Conservation (phyloP, 331 rosid genomes). For the Spiraea crenata region DNA sequence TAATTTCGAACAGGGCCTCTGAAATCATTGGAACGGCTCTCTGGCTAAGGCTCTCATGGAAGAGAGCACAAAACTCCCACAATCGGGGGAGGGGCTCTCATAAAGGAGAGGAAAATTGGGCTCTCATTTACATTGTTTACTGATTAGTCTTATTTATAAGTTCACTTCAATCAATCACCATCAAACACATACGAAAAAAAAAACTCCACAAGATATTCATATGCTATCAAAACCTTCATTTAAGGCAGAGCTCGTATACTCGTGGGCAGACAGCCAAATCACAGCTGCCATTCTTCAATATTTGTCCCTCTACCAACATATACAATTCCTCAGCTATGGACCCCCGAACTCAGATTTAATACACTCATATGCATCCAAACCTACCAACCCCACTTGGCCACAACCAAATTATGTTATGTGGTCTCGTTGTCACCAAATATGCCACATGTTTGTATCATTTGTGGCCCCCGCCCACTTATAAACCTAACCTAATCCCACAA, state of each 20-base stretch:
- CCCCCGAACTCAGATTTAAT: neutral
- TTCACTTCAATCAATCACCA: neutral
- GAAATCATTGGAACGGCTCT: no score
- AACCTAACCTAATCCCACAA: neutral
- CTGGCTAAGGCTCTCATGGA: no score
- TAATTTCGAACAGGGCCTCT: no score
- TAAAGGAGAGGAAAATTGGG: no score
- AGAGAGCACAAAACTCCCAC: no score
- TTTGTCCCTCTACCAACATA: slow-evolving; percentile 11
- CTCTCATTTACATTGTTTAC: no score
- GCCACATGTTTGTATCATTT: slow-evolving; percentile 13
- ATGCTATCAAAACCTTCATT: neutral
- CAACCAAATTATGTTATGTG: slow-evolving; percentile 11
- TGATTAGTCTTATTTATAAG: no score
- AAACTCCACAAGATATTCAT: neutral
- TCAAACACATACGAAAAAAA: neutral
- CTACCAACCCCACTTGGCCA: neutral
- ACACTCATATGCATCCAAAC: neutral
- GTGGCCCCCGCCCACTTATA: neutral
- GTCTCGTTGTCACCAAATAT: slow-evolving; percentile 17
- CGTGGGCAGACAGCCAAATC: neutral
- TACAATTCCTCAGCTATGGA: neutral
- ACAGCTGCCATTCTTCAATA: slow-evolving; percentile 6
- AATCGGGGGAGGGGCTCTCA: no score
- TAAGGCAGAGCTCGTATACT: neutral